Evolutionary conservation across 805 yeast genomes (phyloP).

Genomic region (Yarrowia deformans): DNA sequence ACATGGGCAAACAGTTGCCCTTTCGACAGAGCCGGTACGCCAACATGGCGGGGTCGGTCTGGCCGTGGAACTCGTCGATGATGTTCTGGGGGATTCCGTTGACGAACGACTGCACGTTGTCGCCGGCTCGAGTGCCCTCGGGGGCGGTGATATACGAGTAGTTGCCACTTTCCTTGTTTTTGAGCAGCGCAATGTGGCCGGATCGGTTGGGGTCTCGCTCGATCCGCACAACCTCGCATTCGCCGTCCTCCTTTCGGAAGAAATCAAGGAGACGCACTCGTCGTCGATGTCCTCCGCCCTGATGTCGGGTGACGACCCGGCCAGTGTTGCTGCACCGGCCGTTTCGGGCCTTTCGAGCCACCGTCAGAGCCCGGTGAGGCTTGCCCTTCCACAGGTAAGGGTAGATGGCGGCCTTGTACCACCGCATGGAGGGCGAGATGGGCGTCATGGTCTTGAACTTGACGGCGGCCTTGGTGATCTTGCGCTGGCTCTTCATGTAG

Average conservation of each 20-base stretch:
- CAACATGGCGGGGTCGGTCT: constrained; percentile 87
- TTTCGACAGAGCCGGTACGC: constrained; percentile 85
- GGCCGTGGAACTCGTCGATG: constrained; percentile 85
- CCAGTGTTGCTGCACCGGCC: constrained; percentile 88
- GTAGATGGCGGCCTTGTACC: constrained; percentile 88
- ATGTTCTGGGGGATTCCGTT: constrained; percentile 82
- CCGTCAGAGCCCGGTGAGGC: constrained; percentile 78
- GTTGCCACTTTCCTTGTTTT: constrained; percentile 66
- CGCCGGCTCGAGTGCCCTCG: constrained; percentile 93
- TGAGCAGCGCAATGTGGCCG: constrained; percentile 86
- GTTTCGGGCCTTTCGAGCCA: constrained; percentile 71
- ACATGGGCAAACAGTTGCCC: constrained; percentile 93
- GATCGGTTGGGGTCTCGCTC: constrained; percentile 97
- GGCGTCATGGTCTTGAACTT: constrained; percentile 63
- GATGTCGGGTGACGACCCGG: constrained; percentile 86
- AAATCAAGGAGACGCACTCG: constrained; percentile 85
- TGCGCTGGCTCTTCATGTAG: constrained; percentile 72
- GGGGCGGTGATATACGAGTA: constrained; percentile 86
- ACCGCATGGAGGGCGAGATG: constrained; percentile 83
- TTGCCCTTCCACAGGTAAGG: constrained; percentile 86
- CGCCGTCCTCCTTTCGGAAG: constrained; percentile 69
- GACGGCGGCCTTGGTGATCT: constrained; percentile 72
- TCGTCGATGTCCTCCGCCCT: constrained; percentile 96
- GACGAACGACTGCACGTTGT: constrained; percentile 86
- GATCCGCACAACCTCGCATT: constrained; percentile 80